Percentiles rank a stretch among this genome's conserved stretches.
Evolutionary conservation across 768 basidiomycete species (phyloP).

Genomic region (Boletus vermiculosoides): DNA sequence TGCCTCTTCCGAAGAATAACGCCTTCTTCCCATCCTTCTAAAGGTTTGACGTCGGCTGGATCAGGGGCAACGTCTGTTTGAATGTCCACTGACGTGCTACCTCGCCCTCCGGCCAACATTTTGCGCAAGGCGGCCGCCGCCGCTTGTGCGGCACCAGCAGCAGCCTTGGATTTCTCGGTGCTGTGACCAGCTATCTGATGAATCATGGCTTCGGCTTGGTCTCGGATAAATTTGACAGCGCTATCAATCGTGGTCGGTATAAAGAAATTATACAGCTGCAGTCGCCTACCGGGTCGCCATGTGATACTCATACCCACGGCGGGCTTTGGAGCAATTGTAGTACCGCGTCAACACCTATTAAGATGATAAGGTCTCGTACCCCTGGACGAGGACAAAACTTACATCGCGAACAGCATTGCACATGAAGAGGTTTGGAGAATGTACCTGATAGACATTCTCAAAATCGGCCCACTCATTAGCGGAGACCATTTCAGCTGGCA

Average conservation of each 20-base stretch:
- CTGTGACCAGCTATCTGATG: conserved; percentile 15
- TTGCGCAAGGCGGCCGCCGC: conserved; percentile 66
- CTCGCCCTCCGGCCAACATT: conserved; percentile 55
- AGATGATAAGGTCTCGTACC: conserved; percentile 9
- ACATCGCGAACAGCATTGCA: conserved; percentile 79
- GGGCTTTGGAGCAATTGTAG: conserved; percentile 75
- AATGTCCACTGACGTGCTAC: conserved; percentile 44
- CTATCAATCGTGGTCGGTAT: conserved; percentile 35
- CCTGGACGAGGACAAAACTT: conserved; percentile 28
- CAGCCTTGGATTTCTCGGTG: conserved; percentile 29
- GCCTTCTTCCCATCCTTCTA: conserved; percentile 71
- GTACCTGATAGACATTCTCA: conserved; percentile 88
- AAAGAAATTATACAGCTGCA: background rate
- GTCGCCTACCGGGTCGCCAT: conserved; percentile 72
- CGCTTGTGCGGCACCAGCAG: conserved; percentile 53
- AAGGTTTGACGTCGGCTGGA: conserved; percentile 48
- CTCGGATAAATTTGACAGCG: conserved; percentile 84
- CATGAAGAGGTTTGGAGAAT: conserved; percentile 79
- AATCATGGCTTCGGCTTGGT: conserved; percentile 59
- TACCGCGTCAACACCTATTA: conserved; percentile 81
- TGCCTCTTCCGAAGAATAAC: conserved; percentile 69
- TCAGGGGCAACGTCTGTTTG: conserved; percentile 30
- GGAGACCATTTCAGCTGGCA: conserved; percentile 66
- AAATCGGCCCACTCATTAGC: conserved; percentile 77
- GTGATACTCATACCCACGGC: conserved; percentile 82